Base-by-base conservation (phyloP, 768 basidiomycete genomes). In the Tulasnella sp. region DNA sequence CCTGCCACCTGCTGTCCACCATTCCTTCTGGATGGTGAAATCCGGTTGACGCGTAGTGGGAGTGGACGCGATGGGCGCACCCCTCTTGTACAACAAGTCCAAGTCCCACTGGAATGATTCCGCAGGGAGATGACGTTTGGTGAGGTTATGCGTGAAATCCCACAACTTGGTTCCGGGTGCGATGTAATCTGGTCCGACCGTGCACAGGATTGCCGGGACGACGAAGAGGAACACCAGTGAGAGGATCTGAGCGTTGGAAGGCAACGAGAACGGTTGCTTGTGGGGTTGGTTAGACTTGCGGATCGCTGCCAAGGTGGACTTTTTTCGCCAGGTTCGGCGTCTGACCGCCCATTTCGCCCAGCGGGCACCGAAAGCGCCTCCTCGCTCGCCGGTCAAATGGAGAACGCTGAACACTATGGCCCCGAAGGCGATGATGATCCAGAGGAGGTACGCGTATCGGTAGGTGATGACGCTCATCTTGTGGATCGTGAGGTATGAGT, bases 131-230 rank as follows among this genome's bases (percentile, higher is more conserved):
- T 67, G 79, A 78, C 39, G 81, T 74, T 76, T 77, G 67, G 67
- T 79, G 36, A 76, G 25, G 40, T 70, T 78, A 45, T 79, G 75
- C 3, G 78, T 78, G 42, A 86, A 81, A 76, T 85, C 83, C 85
- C 88, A 88, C 1, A 88, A 79, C n/a, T 82, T 83, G 0, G 85
- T 81, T 25, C 79, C 79, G 0, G 90, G 89, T 0, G 85, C 84
- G 77, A 93, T 85, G 81, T 93, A 92, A 82, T 93, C 93, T 5
- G 88, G 87, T 19, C 91, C 91, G 19, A 88, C 82, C 78, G 91
- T 87, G 3, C 85, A 84, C 49, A 90, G 83, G 3, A 85, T 81
- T 19, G 89, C 78, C 5, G 86, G 83, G 22, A 84, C 81, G 64
- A 85, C 79, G 36, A 85, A 80, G 39, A 93, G 81, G 34, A 87